These are phyloP conservation scores for Bipolaris oryzae DNA, from an alignment of 2,329 filamentous ascomycete species.

Conservation along the genomic window DNA sequence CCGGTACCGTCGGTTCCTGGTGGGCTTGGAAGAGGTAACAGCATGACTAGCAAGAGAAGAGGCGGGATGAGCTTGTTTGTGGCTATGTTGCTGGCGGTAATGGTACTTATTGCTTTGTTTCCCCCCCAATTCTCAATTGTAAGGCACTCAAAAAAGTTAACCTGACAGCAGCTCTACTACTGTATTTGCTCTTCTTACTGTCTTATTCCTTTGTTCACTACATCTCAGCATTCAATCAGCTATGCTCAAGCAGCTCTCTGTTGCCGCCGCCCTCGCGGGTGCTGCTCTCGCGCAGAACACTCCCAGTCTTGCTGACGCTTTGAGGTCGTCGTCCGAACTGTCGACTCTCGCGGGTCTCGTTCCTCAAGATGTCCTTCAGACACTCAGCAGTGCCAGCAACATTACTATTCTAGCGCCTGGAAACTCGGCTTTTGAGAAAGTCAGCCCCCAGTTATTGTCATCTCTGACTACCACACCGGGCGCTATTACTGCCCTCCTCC, in stretches of 20 bases:
- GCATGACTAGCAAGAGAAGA: slow-evolving; percentile 9
- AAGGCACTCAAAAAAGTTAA: slow-evolving; percentile 1
- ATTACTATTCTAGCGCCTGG: slow-evolving; percentile 65
- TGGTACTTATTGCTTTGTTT: slow-evolving; percentile 30
- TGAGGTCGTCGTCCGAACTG: slow-evolving; percentile 31
- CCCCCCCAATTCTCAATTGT: slow-evolving; percentile 9
- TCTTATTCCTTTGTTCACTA: neutral
- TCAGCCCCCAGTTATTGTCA: slow-evolving; percentile 47
- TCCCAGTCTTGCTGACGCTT: slow-evolving; percentile 26
- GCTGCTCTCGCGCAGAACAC: slow-evolving; percentile 40
- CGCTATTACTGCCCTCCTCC: slow-evolving; percentile 55
- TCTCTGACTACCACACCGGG: slow-evolving; percentile 38
- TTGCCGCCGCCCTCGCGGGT: slow-evolving; percentile 46
- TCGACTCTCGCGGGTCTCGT: slow-evolving; percentile 48
- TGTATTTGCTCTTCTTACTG: neutral
- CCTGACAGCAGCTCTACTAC: neutral
- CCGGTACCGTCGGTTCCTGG: slow-evolving; percentile 11
- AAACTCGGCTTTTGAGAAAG: slow-evolving; percentile 56
- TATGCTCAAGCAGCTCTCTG: slow-evolving; percentile 50
- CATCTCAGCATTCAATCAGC: slow-evolving; percentile 10
- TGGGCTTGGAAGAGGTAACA: slow-evolving; percentile 23
- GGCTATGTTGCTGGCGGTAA: slow-evolving; percentile 6
- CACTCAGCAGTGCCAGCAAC: slow-evolving; percentile 53
- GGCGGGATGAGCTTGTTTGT: slow-evolving; percentile 6
- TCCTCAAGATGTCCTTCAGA: slow-evolving; percentile 42